Base-by-base conservation (phyloP, 192 early-diverging fungal genomes). In the Umbelopsis ramanniana region DNA sequence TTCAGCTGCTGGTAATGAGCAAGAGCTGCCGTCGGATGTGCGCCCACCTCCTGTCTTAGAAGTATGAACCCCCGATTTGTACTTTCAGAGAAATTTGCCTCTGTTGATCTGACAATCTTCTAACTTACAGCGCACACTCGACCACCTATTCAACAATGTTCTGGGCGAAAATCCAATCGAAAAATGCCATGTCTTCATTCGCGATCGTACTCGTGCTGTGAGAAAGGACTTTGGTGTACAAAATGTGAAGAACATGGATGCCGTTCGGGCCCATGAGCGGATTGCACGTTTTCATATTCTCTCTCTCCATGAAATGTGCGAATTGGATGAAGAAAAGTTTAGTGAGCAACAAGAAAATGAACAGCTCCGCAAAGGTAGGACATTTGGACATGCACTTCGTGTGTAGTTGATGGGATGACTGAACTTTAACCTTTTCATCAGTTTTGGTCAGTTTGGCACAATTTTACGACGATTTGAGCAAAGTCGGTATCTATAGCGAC, bases 281-380 rank as follows among this genome's bases (percentile, higher is more conserved):
- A 95, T 96, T 66, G 94, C 95, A 19, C 84, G 96, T 2, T 98
- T 91, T 69, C 94, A 95, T 72, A 93, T 96, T 29, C 67, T 95
- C 9, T 91, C 90, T 47, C 77, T 91, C 14, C 92, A 94, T 66
- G 74, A 87, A 24, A 82, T 96, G 43, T 92, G 89, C 73, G 92
- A 89, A 21, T 68, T 82, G 37, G 86, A 88, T 70, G 86, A 76
- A 12, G 55, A 69, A 47, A 69, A 55, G 4, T 91, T 95, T 66
- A 90, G 84, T 38, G 82, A 89, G 63, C 91, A 93, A 68, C 93
- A 94, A 71, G 96, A 97, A 71, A 88, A 86, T 78, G 95, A 98
- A 76, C 95, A 96, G 78, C 85, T 96, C 68, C 74, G 88, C 23
- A 97, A 96, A 83, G 92, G 91, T 91, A 84, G n/a, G 74, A 43